Percentiles rank a stretch among this genome's conserved stretches.
phyloP scores from a whole-genome alignment of 2,329 filamentous ascomycete species.

The Neurospora sp. region DNA sequence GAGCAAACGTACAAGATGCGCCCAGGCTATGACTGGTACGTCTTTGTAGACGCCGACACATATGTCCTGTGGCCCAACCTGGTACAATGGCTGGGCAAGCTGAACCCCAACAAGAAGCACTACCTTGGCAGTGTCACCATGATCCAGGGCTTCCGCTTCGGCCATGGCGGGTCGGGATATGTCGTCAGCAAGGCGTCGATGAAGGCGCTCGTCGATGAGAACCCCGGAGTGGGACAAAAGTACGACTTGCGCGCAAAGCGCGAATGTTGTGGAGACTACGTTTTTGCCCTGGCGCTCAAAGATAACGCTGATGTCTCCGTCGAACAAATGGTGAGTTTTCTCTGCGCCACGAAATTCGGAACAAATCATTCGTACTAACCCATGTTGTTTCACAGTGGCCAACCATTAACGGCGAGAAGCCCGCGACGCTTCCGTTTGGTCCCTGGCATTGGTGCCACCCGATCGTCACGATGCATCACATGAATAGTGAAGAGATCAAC shows the following conservation, averaged over 20 bases:
- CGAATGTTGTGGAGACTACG: conserved; percentile 42
- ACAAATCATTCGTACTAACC: not conserved
- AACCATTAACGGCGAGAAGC: conserved; percentile 47
- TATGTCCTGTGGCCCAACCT: conserved; percentile 47
- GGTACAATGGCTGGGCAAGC: conserved; percentile 34
- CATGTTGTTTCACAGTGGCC: conserved; percentile 30
- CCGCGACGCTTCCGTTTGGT: conserved; percentile 37
- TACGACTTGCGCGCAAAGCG: conserved; percentile 33
- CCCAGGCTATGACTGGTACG: conserved; percentile 47
- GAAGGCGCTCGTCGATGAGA: conserved; percentile 32
- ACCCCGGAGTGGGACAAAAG: conserved; percentile 33
- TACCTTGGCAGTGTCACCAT: conserved; percentile 43
- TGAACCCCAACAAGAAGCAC: conserved; percentile 32
- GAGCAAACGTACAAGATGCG: conserved; percentile 41
- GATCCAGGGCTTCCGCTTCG: conserved; percentile 35
- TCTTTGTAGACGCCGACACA: conserved; percentile 50
- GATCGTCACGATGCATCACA: conserved; percentile 46
- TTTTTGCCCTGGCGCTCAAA: conserved; percentile 37
- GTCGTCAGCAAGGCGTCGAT: conserved; percentile 43
- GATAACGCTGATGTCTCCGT: conserved; percentile 34
- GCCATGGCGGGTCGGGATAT: conserved; percentile 48
- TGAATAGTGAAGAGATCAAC: conserved; percentile 39
- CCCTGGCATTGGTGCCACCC: conserved; percentile 45
- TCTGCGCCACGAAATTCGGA: not conserved
- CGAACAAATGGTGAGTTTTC: conserved; percentile 30